Percentiles rank a stretch among this genome's conserved stretches.
Conservation (phyloP, 345 rosid species). For the Aurinia saxatilis region DNA sequence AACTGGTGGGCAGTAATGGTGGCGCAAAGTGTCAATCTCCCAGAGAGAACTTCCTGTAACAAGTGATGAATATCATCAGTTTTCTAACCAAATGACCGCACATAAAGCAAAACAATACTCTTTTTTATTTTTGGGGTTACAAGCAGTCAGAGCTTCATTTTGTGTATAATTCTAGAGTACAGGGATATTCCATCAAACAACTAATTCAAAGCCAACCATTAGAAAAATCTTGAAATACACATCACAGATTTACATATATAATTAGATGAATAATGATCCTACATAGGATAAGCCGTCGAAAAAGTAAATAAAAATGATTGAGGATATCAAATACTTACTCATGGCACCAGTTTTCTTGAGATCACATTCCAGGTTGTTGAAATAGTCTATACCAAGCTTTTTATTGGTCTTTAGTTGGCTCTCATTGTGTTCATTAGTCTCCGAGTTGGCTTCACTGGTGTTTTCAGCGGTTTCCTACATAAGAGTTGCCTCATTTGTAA, state of each 20-base stretch:
- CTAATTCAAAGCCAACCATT: background rate
- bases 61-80: background rate
- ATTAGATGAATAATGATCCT: background rate
- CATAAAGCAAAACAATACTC: background rate
- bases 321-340: slow-evolving; percentile 39
- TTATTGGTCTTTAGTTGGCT: slow-evolving; percentile 22
- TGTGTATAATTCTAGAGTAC: background rate
- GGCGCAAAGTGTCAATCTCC: slow-evolving; percentile 82
- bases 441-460: slow-evolving; percentile 25
- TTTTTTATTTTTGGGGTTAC: background rate
- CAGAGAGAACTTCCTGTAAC: slow-evolving; percentile 85
- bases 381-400: slow-evolving; percentile 59
- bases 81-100: background rate
- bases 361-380: slow-evolving; percentile 51
- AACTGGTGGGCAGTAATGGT: slow-evolving; percentile 92
- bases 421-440: slow-evolving; percentile 31
- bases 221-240: background rate
- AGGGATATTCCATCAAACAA: background rate
- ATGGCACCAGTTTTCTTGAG: slow-evolving; percentile 71
- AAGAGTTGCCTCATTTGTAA: background rate
- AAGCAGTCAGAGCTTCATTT: background rate
- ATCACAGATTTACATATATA: background rate
- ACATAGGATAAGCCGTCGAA: background rate
- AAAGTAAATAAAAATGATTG: background rate
- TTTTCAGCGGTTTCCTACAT: slow-evolving; percentile 47